These are phyloP conservation scores for Punica granatum DNA, from an alignment of 345 rosid genomes.

Conservation along the genomic window DNA sequence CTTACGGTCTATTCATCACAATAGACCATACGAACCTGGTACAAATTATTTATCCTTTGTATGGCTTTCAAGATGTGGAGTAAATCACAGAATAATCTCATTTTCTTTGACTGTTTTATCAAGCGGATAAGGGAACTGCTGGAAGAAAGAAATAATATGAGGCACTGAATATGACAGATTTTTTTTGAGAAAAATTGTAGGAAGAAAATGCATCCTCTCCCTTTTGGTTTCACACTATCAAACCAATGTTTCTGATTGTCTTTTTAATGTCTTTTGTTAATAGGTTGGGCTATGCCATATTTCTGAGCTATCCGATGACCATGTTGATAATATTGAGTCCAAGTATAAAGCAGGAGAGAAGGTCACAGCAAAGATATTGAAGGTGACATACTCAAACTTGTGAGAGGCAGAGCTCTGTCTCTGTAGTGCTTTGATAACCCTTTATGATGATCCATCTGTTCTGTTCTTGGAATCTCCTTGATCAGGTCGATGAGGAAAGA, in stretches of 20 bases:
- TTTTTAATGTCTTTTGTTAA: conserved; percentile 2
- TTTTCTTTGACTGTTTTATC: not conserved
- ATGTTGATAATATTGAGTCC: conserved; percentile 42
- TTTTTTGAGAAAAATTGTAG: not conserved
- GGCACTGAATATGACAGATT: not conserved
- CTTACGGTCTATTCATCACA: conserved; percentile 68
- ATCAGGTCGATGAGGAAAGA: conserved; percentile 70
- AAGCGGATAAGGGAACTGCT: not conserved
- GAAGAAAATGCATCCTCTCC: not conserved
- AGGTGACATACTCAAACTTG: conserved; percentile 35
- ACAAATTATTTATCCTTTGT: conserved; percentile 5
- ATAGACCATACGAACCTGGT: conserved; percentile 67
- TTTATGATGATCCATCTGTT: not conserved
- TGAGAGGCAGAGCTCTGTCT: not conserved
- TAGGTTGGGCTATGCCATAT: conserved; percentile 94
- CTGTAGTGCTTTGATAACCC: not conserved
- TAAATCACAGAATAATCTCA: not conserved
- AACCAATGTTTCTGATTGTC: not conserved
- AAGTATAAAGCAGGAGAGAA: conserved; percentile 69
- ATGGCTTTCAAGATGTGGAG: not conserved
- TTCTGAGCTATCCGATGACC: conserved; percentile 71
- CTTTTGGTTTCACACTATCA: not conserved
- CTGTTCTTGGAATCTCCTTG: conserved; percentile 8
- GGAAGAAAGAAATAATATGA: not conserved
- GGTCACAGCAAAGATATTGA: conserved; percentile 69